Percentiles rank a stretch among this genome's conserved stretches.
These are phyloP conservation scores for Tephrocybe sp. DNA, from an alignment of 768 basidiomycete species.

Conservation along the genomic window DNA sequence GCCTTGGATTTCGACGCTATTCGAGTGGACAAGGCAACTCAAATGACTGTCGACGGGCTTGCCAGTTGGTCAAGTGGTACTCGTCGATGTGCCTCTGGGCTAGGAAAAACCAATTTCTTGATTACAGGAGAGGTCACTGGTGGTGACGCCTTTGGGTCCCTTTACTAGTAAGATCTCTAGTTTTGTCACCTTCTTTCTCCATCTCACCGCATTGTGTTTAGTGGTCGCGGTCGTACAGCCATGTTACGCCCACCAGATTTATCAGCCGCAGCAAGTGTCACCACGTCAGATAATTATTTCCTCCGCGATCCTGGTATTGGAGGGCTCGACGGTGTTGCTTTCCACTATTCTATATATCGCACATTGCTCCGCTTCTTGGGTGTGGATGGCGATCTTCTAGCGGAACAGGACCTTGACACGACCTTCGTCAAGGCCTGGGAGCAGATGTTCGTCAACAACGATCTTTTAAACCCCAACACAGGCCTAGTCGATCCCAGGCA, in stretches of 20 bases:
- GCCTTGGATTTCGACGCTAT: slow-evolving; percentile 91
- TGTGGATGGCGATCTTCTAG: slow-evolving; percentile 93
- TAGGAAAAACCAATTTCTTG: slow-evolving; percentile 86
- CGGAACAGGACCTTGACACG: slow-evolving; percentile 79
- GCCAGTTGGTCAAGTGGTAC: slow-evolving; percentile 73
- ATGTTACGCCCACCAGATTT: slow-evolving; percentile 69
- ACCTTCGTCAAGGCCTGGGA: slow-evolving; percentile 93
- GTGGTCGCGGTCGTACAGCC: slow-evolving; percentile 87
- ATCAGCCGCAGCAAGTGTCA: slow-evolving; percentile 66
- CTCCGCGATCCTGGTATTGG: slow-evolving; percentile 62
- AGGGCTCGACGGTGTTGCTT: slow-evolving; percentile 78
- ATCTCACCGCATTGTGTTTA: slow-evolving; percentile 31
- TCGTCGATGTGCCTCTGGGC: slow-evolving; percentile 61
- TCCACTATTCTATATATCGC: slow-evolving; percentile 95
- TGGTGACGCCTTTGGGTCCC: slow-evolving; percentile 84
- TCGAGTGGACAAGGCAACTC: slow-evolving; percentile 92
- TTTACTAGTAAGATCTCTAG: slow-evolving; percentile 67
- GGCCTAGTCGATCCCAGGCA: slow-evolving; percentile 78
- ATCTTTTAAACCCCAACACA: slow-evolving; percentile 74
- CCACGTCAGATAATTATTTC: slow-evolving; percentile 66
- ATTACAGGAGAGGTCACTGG: slow-evolving; percentile 95
- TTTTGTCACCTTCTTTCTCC: neutral
- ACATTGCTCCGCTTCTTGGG: slow-evolving; percentile 84
- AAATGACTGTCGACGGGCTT: slow-evolving; percentile 81
- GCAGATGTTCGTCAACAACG: slow-evolving; percentile 85